phyloP scores from a whole-genome alignment of 805 yeast genomes.

The Lipomyces orientalis region DNA sequence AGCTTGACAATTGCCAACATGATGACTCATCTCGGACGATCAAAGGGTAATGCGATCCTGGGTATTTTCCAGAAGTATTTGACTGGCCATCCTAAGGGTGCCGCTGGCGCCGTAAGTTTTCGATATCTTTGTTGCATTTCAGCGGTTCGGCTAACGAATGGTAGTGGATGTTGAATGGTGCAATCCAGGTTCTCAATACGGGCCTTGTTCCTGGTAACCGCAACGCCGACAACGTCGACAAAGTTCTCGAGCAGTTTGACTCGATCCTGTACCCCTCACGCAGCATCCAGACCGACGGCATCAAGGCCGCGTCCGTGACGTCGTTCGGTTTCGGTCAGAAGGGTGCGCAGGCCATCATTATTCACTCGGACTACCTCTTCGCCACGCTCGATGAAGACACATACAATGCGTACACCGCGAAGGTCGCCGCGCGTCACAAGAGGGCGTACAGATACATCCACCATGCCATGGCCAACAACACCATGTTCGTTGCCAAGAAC shows the following conservation, averaged over 20 bases:
- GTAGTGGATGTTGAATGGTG: constrained; percentile 97
- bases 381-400: constrained; percentile 76
- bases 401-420: constrained; percentile 71
- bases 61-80: constrained; percentile 99
- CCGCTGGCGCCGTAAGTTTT: constrained; percentile 82
- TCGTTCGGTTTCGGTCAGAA: constrained; percentile 99
- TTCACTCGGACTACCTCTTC: constrained; percentile 91
- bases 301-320: constrained; percentile 95
- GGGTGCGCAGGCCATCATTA: constrained; percentile 93
- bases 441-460: constrained; percentile 94
- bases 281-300: constrained; percentile 91
- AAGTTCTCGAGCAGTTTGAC: constrained; percentile 77
- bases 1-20: constrained; percentile 86
- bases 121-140: not conserved
- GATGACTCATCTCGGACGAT: constrained; percentile 94
- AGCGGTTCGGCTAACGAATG: not conserved
- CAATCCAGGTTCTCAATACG: constrained; percentile 84
- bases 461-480: constrained; percentile 87
- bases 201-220: constrained; percentile 99
- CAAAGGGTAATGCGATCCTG: constrained; percentile 95
- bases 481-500: constrained; percentile 90
- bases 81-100: constrained; percentile 99
- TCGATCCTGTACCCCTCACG: constrained; percentile 94
- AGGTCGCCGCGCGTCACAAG: constrained; percentile 82
- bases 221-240: constrained; percentile 96